Evolutionary conservation across 2,329 filamentous ascomycete genomes (phyloP).

Genomic region (Alternaria angustiovoidea): DNA sequence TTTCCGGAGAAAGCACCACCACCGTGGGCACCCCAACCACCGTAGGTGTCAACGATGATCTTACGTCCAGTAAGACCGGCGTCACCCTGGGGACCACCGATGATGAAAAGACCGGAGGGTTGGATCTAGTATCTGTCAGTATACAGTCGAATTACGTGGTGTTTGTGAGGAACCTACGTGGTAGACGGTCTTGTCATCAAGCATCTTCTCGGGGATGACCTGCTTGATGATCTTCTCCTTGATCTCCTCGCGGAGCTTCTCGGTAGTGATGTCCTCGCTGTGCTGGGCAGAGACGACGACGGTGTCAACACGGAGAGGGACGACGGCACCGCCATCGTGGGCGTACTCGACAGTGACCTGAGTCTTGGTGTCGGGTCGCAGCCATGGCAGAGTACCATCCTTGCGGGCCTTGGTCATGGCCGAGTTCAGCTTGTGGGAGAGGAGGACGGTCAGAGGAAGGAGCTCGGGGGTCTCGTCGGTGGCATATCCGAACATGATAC

Average conservation of each 20-base stretch:
- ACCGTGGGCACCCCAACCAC: slow-evolving; percentile 99
- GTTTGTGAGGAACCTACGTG: slow-evolving; percentile 68
- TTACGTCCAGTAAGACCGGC: slow-evolving; percentile 98
- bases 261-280: slow-evolving; percentile 84
- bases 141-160: background rate
- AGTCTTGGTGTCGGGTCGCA: slow-evolving; percentile 99
- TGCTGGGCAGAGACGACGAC: slow-evolving; percentile 97
- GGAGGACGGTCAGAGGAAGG: slow-evolving; percentile 89
- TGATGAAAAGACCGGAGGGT: slow-evolving; percentile 98
- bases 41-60: slow-evolving; percentile 99
- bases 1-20: slow-evolving; percentile 99
- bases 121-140: slow-evolving; percentile 69
- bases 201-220: slow-evolving; percentile 89
- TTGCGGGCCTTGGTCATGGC: slow-evolving; percentile 91
- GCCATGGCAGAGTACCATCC: slow-evolving; percentile 88
- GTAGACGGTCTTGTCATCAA: slow-evolving; percentile 93
- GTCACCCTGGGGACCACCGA: slow-evolving; percentile 98
- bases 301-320: slow-evolving; percentile 92
- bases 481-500: slow-evolving; percentile 99
- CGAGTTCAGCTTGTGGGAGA: slow-evolving; percentile 96
- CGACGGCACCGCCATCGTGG: slow-evolving; percentile 91
- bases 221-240: slow-evolving; percentile 96
- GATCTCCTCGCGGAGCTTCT: slow-evolving; percentile 92
- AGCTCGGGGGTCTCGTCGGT: slow-evolving; percentile 98
- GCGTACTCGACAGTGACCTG: slow-evolving; percentile 99